Conservation (phyloP, 1,284 basidiomycete species). For the Ustanciosporium gigantosporum region DNA sequence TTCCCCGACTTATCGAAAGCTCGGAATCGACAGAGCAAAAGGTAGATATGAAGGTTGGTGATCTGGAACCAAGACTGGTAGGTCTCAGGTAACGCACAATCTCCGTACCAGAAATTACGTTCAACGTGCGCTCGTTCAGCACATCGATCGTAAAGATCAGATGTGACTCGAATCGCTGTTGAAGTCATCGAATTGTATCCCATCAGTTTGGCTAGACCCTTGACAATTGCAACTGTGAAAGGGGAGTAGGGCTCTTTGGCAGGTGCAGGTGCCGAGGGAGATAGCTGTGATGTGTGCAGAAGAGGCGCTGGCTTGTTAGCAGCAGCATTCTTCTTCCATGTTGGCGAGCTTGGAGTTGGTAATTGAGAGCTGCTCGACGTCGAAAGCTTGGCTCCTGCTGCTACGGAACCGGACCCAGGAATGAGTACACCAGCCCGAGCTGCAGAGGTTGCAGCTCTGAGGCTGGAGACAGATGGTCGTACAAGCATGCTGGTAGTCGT, state of each 20-base stretch:
- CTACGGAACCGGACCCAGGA: too few species aligned
- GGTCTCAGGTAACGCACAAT: slow-evolving; percentile 83
- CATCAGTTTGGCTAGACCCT: slow-evolving; percentile 63
- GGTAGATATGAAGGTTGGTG: slow-evolving; percentile 89
- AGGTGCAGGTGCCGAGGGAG: slow-evolving; percentile 44
- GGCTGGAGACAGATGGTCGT: too few species aligned
- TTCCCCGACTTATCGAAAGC: slow-evolving; percentile 75
- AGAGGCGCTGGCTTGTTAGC: slow-evolving; percentile 7
- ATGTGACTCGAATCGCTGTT: slow-evolving; percentile 66
- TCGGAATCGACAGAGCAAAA: slow-evolving; percentile 84
- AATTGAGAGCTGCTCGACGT: not conserved
- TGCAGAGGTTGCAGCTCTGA: too few species aligned
- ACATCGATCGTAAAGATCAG: slow-evolving; percentile 66
- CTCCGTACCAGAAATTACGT: slow-evolving; percentile 62
- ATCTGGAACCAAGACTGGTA: slow-evolving; percentile 98
- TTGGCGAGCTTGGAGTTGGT: not conserved
- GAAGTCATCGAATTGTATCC: slow-evolving; percentile 65
- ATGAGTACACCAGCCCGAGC: too few species aligned
- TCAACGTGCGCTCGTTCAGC: slow-evolving; percentile 63
- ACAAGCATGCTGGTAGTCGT: too few species aligned
- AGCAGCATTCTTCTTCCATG: too few species aligned
- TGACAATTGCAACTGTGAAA: slow-evolving; percentile 51
- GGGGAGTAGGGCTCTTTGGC: slow-evolving; percentile 36
- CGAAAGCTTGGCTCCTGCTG: too few species aligned
- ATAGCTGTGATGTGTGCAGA: slow-evolving; percentile 41